A percentile compares a stretch with the other conserved stretches of the same genome.
Conservation (phyloP, 345 rosid genomes). For the Combretum micranthum region DNA sequence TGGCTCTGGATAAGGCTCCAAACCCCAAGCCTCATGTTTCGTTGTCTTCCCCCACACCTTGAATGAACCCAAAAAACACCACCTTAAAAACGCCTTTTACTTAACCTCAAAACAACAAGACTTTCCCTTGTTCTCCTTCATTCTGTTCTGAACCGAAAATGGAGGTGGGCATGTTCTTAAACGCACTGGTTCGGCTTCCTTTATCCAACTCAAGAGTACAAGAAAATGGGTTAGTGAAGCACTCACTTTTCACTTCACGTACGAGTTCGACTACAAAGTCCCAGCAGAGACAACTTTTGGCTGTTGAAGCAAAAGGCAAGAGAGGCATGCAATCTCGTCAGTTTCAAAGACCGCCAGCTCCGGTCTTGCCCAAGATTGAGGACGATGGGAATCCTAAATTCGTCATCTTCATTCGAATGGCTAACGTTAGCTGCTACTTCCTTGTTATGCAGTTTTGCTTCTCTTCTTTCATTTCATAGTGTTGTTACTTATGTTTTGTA, state of each 20-base stretch:
- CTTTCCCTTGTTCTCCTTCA: no score
- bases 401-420: slow-evolving; percentile 84
- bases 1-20: slow-evolving; percentile 6
- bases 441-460: background rate
- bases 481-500: background rate
- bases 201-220: slow-evolving; percentile 36
- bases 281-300: slow-evolving; percentile 18
- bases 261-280: background rate
- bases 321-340: slow-evolving; percentile 77
- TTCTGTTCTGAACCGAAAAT: slow-evolving; percentile 5
- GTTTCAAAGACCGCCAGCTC: slow-evolving; percentile 56
- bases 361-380: slow-evolving; percentile 83
- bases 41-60: slow-evolving; percentile 8
- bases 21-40: background rate
- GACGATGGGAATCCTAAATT: slow-evolving; percentile 92
- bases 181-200: slow-evolving; percentile 64
- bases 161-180: slow-evolving; percentile 74
- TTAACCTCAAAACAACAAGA: no score
- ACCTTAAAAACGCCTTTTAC: background rate
- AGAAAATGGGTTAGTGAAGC: slow-evolving; percentile 48
- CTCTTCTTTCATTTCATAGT: background rate
- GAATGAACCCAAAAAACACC: background rate
- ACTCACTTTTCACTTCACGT: slow-evolving; percentile 44
- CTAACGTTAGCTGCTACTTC: slow-evolving; percentile 46
- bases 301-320: slow-evolving; percentile 83